phyloP scores from a whole-genome alignment of 352 stramenopile genomes.

The Phytophthora melonis region DNA sequence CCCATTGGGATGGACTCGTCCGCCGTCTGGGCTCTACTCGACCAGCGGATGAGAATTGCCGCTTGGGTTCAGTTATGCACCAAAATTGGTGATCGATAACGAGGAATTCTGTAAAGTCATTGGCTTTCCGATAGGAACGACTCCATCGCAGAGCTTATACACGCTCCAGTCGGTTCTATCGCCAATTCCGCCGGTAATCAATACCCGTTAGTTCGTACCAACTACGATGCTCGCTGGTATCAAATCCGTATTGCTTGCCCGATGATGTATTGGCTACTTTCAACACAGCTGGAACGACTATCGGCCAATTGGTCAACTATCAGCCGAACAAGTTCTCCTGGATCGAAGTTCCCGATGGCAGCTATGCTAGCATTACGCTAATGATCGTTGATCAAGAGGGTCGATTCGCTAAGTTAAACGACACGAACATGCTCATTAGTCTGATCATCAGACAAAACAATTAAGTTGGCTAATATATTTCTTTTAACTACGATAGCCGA shows the following conservation, averaged over 20 bases:
- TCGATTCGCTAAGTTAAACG: background rate
- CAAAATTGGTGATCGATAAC: background rate
- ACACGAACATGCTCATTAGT: background rate
- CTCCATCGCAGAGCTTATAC: background rate
- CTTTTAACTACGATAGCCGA: background rate
- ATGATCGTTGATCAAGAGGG: background rate
- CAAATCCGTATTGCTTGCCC: background rate
- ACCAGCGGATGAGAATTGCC: background rate
- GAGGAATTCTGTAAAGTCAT: background rate
- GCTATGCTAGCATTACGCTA: background rate
- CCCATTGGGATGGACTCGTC: background rate
- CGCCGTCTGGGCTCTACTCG: background rate
- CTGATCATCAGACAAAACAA: background rate
- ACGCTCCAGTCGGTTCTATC: background rate
- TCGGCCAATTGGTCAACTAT: background rate
- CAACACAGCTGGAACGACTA: background rate
- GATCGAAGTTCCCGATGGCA: background rate
- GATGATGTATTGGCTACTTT: background rate
- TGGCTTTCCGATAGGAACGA: no score
- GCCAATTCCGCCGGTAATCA: background rate
- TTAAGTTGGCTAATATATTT: background rate
- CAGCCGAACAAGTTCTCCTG: background rate
- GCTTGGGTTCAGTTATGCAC: background rate
- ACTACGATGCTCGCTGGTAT: background rate
- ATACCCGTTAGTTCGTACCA: background rate